Conservation (phyloP, 305 asterid species). For the Rubia tinctorum region DNA sequence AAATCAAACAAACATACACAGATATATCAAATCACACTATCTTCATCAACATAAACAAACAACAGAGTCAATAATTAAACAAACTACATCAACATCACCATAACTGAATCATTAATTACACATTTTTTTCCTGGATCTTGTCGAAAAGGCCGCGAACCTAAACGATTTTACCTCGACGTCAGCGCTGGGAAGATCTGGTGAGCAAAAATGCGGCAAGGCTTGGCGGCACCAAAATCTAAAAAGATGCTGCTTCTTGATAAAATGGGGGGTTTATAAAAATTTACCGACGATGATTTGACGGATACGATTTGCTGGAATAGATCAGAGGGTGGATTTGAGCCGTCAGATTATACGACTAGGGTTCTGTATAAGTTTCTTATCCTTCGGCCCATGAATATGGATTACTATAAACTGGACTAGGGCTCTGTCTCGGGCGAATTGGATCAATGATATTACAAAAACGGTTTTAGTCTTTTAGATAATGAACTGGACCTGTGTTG, state of each 20-base stretch:
- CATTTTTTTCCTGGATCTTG: background rate
- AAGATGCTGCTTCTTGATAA: too few species aligned
- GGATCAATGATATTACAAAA: too few species aligned
- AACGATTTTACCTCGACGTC: constrained; percentile 22
- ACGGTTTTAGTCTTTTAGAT: too few species aligned
- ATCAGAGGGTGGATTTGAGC: background rate
- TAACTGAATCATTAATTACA: background rate
- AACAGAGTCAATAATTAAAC: background rate
- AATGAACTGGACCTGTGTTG: background rate
- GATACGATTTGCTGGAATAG: background rate
- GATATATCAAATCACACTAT: background rate
- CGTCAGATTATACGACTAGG: constrained; percentile 12
- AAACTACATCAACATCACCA: background rate
- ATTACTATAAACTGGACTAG: too few species aligned
- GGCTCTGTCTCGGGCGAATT: background rate
- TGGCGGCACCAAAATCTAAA: background rate
- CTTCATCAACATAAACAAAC: background rate
- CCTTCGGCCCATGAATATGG: background rate
- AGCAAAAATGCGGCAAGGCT: background rate
- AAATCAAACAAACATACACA: background rate
- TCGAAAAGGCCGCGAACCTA: background rate
- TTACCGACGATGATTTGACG: background rate
- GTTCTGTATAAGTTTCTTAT: background rate
- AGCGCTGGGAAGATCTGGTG: background rate
- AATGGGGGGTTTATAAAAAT: background rate